Percentiles rank a stretch among this genome's conserved stretches.
Conservation (phyloP, 2,329 filamentous ascomycete species). For the Botrytis byssoidea region DNA sequence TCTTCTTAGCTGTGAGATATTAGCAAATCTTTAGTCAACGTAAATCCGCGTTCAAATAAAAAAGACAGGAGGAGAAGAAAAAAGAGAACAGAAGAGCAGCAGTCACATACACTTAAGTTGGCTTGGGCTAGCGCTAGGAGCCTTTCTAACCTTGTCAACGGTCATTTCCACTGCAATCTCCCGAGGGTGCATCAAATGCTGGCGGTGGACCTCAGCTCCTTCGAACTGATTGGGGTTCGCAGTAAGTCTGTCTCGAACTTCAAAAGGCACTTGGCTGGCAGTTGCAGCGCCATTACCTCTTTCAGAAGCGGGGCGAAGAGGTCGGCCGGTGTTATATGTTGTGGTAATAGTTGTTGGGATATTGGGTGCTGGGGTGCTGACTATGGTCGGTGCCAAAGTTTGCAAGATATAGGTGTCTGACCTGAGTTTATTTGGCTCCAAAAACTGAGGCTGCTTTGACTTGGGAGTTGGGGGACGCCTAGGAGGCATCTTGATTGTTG, state of each 20-base stretch:
- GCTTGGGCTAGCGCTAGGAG: not conserved
- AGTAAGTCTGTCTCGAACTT: not conserved
- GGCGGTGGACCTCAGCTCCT: no score
- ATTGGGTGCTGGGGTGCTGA: not conserved
- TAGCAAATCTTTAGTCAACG: not conserved
- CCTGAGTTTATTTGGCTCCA: rapidly evolving
- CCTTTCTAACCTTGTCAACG: no score
- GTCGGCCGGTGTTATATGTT: no score
- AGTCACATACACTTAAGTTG: not conserved
- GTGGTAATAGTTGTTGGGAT: not conserved
- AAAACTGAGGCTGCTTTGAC: not conserved
- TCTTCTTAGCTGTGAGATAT: not conserved
- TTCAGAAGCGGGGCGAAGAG: not conserved
- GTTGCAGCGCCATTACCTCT: not conserved
- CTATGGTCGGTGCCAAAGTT: not conserved
- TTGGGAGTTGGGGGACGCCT: not conserved
- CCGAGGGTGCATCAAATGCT: no score
- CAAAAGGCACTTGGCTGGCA: rapidly evolving
- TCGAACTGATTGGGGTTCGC: rapidly evolving
- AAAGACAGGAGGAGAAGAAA: rapidly evolving
- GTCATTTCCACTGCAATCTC: rapidly evolving
- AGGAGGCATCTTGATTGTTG: not conserved
- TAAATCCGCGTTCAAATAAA: not conserved
- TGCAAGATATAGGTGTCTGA: not conserved
- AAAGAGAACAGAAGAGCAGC: not conserved